These are phyloP conservation scores for Candida xyloterini DNA, from an alignment of 805 yeast genomes.

Conservation along the genomic window DNA sequence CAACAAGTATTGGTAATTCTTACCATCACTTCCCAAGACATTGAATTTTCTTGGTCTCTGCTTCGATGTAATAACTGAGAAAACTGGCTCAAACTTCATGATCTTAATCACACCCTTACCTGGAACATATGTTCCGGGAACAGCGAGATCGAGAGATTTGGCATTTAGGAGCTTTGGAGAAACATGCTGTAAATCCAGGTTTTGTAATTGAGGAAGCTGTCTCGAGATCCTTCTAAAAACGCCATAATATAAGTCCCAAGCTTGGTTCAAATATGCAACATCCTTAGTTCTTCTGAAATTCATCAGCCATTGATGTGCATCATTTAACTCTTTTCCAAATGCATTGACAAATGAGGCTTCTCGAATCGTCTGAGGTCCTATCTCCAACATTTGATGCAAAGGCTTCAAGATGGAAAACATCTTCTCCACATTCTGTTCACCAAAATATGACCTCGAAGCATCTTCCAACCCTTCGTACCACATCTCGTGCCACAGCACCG, in stretches of 20 bases:
- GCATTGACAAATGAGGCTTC: slow-evolving; percentile 91
- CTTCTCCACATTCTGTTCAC: slow-evolving; percentile 90
- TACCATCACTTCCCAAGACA: slow-evolving; percentile 87
- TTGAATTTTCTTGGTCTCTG: slow-evolving; percentile 90
- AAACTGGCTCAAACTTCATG: slow-evolving; percentile 71
- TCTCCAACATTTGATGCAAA: slow-evolving; percentile 75
- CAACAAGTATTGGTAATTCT: slow-evolving; percentile 73
- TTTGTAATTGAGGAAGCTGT: slow-evolving; percentile 82
- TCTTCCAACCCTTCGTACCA: slow-evolving; percentile 98
- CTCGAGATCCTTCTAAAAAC: slow-evolving; percentile 89
- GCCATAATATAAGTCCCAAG: slow-evolving; percentile 95
- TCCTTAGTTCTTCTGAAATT: slow-evolving; percentile 84
- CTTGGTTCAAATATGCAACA: slow-evolving; percentile 85
- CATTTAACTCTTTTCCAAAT: slow-evolving; percentile 87
- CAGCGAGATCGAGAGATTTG: slow-evolving; percentile 77
- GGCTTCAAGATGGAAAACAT: slow-evolving; percentile 93
- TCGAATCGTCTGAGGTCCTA: slow-evolving; percentile 88
- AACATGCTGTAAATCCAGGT: slow-evolving; percentile 86
- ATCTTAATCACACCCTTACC: slow-evolving; percentile 77
- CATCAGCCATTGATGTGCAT: slow-evolving; percentile 91
- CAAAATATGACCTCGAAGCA: slow-evolving; percentile 89
- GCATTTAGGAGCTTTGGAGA: slow-evolving; percentile 86
- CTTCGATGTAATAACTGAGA: slow-evolving; percentile 87
- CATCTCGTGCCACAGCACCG: slow-evolving; percentile 95
- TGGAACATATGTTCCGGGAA: slow-evolving; percentile 90